A percentile compares a stretch with the other conserved stretches of the same genome.
These are phyloP conservation scores for Hydrangea macrophylla DNA, from an alignment of 148 eudicot species.

Conservation along the genomic window DNA sequence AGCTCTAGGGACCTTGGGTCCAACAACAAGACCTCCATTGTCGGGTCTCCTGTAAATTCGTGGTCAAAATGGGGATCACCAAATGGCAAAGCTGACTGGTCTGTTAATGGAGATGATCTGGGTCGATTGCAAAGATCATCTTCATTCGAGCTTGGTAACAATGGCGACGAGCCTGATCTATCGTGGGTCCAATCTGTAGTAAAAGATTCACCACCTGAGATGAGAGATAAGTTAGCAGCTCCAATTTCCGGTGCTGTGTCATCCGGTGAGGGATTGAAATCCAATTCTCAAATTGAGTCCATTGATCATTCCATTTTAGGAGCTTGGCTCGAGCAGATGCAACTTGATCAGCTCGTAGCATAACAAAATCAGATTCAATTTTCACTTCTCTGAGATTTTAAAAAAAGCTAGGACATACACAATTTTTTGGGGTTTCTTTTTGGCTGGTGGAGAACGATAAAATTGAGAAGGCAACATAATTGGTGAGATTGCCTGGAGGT, in stretches of 20 bases:
- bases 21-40: conserved; percentile 26
- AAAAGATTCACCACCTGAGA: conserved; percentile 65
- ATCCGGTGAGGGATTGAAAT: conserved; percentile 34
- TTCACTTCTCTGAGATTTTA: conserved; percentile 10
- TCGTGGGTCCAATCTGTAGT: conserved; percentile 82
- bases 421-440: conserved; percentile 22
- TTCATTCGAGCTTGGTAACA: conserved; percentile 40
- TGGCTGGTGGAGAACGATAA: conserved; percentile 13
- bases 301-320: conserved; percentile 53
- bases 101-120: conserved; percentile 32
- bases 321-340: conserved; percentile 81
- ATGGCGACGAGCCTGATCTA: conserved; percentile 62
- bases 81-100: conserved; percentile 52
- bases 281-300: conserved; percentile 34
- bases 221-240: conserved; percentile 30
- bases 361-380: conserved; percentile 26
- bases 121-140: conserved; percentile 38
- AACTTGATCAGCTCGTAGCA: conserved; percentile 61
- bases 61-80: conserved; percentile 59
- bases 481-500: neutral
- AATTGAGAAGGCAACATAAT: neutral
- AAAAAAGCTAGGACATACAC: conserved; percentile 30
- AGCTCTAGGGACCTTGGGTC: conserved; percentile 57
- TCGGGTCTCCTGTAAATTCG: conserved; percentile 43
- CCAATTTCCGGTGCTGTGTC: conserved; percentile 31